Percentiles rank a stretch among this genome's conserved stretches.
Evolutionary conservation across 2,329 filamentous ascomycete species (phyloP).

Genomic region (Hypoxylon sp.): DNA sequence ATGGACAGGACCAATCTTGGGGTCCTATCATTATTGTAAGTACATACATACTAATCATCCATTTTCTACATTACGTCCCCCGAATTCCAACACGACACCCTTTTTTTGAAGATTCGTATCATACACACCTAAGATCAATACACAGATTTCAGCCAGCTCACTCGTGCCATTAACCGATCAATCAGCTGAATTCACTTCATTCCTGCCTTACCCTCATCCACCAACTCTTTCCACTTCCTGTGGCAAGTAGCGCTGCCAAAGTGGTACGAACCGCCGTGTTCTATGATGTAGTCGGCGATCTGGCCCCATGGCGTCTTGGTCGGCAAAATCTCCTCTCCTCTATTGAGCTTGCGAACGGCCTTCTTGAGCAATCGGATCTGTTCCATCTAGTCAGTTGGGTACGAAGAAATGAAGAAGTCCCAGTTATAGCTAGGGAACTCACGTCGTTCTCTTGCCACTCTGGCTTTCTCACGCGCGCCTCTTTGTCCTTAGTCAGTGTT

Average conservation of each 20-base stretch:
- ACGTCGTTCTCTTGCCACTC: constrained; percentile 76
- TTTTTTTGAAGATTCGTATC: constrained; percentile 33
- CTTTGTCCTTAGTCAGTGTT: constrained; percentile 74
- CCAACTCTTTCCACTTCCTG: constrained; percentile 69
- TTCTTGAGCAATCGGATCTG: constrained; percentile 63
- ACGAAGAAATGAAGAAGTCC: not conserved
- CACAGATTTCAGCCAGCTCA: constrained; percentile 24
- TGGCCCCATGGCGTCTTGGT: constrained; percentile 70
- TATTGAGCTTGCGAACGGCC: constrained; percentile 60
- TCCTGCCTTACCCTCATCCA: constrained; percentile 46
- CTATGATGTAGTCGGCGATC: constrained; percentile 68
- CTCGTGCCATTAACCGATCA: constrained; percentile 13
- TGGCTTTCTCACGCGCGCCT: constrained; percentile 75
- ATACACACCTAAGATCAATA: constrained; percentile 36
- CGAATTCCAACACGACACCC: constrained; percentile 42
- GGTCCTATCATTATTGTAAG: constrained; percentile 43
- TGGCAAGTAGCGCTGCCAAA: constrained; percentile 73
- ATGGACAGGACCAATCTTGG: constrained; percentile 14
- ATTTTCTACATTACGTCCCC: constrained; percentile 21
- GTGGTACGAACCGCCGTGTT: constrained; percentile 69
- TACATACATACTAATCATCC: constrained; percentile 44
- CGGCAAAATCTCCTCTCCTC: constrained; percentile 50
- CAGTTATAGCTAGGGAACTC: constrained; percentile 56
- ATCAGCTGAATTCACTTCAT: constrained; percentile 14
- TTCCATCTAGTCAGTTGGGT: constrained; percentile 14